Base-by-base conservation (phyloP, 2,329 filamentous ascomycete species). In the Rasamsonia emersonii region DNA sequence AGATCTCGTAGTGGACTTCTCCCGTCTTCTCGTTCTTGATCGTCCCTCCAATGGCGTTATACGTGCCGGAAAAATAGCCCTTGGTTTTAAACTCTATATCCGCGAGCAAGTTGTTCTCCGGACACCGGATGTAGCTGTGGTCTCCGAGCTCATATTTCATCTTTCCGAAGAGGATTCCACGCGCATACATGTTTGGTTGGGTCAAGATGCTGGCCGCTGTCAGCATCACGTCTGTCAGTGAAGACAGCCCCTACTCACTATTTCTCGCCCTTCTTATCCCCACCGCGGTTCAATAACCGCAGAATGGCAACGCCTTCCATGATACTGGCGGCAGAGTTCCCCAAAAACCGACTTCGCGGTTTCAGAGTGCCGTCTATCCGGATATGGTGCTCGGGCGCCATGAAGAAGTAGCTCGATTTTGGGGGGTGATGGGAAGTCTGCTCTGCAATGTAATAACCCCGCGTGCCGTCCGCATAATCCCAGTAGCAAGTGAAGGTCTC, bases 71-170 rank as follows among this genome's bases (percentile, higher is more conserved):
- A 43, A 98, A 89, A 74, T 93, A 98, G 4, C 91, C 91, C 62
- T 96, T 96, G 32, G 86, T 93, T 66, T 96, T 96, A 73, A 98
- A 98, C 45, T 98, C 91, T 39, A 98, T 78, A 54, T 98, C 89
- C 38, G 86, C 89, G 16, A 78, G 74, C 11, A 98, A 70, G 36
- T 86, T 80, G 11, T 86, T 74, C 56, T 96, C 89, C 0, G 89
- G 86, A 57, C 91, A 96, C 44, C 80, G 75, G 13, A 98, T 84
- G 48, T 86, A 85, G 56, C 88, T 94, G 64, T 94, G 88, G 56
- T 96, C 89, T 42, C 89, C 91, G 5, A 98, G 76, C 65, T 98
- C 91, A 60, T 96, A 98, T 61, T 95, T 96, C 91, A 98, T 96
- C 60, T 95, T 96, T 28, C 91, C 91, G 51, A 98, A 95, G 6